Conservation (phyloP, 768 basidiomycete genomes). For the Tulasnella sp. region DNA sequence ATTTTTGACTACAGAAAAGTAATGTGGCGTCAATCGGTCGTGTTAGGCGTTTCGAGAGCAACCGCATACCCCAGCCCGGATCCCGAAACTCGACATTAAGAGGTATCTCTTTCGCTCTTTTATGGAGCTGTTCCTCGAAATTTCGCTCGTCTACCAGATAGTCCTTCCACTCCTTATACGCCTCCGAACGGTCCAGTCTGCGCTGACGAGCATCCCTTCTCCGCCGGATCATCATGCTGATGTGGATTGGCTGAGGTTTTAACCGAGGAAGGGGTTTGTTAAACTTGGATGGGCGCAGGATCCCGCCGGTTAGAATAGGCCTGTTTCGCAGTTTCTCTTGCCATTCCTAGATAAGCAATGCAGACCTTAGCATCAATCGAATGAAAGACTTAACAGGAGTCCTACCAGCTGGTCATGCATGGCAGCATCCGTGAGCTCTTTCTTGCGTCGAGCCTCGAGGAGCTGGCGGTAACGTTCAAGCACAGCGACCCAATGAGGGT, state of each 20-base stretch:
- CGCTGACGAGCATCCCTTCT: constrained; percentile 52
- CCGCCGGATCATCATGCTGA: constrained; percentile 68
- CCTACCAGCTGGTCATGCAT: constrained; percentile 59
- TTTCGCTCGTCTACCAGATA: constrained; percentile 47
- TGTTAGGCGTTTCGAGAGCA: background rate
- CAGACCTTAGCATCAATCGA: background rate
- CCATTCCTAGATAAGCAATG: constrained; percentile 54
- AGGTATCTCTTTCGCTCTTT: constrained; percentile 26
- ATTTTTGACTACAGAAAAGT: constrained; percentile 47
- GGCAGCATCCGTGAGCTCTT: constrained; percentile 53
- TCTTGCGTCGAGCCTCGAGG: constrained; percentile 56
- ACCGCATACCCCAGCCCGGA: constrained; percentile 51
- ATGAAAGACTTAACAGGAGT: constrained; percentile 13
- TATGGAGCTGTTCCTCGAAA: constrained; percentile 46
- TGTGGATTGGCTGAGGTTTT: constrained; percentile 73
- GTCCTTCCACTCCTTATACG: constrained; percentile 45
- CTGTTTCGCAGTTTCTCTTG: constrained; percentile 56
- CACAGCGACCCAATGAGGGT: constrained; percentile 51
- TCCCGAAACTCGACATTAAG: constrained; percentile 38
- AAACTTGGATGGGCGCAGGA: constrained; percentile 63
- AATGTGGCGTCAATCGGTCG: background rate
- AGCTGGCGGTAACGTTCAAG: constrained; percentile 63
- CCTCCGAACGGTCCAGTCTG: constrained; percentile 48
- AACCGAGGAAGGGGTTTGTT: constrained; percentile 78
- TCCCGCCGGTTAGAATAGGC: constrained; percentile 72